A percentile compares a stretch with the other conserved stretches of the same genome.
Evolutionary conservation across 129 eudicot genomes (phyloP).

Genomic region (Lactuca sativa): DNA sequence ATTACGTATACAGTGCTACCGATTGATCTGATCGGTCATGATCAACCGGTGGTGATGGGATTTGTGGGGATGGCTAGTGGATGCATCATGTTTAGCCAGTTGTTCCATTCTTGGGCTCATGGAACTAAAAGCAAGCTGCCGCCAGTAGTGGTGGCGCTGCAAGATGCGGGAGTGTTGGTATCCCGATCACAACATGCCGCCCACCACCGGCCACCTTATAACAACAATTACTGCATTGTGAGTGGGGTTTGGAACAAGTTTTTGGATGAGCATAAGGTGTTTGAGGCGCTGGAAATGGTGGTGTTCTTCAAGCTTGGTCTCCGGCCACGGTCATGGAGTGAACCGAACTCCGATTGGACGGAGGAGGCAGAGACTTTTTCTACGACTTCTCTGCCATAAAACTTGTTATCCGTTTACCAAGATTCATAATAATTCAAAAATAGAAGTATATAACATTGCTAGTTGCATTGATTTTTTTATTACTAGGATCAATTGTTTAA

Average conservation of each 20-base stretch:
- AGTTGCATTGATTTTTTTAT: conserved; percentile 2
- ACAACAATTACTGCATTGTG: conserved; percentile 80
- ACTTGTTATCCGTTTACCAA: background rate
- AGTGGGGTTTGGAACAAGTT: conserved; percentile 80
- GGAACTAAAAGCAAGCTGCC: conserved; percentile 81
- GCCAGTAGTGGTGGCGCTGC: conserved; percentile 56
- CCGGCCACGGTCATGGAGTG: conserved; percentile 83
- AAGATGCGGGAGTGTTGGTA: conserved; percentile 64
- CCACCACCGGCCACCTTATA: conserved; percentile 79
- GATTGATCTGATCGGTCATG: conserved; percentile 42
- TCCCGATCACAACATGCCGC: conserved; percentile 66
- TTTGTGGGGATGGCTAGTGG: conserved; percentile 70
- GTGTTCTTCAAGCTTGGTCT: conserved; percentile 71
- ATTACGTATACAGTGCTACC: conserved; percentile 56
- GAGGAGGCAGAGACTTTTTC: conserved; percentile 37
- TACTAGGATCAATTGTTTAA: background rate
- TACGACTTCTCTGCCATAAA: background rate
- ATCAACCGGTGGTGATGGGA: conserved; percentile 49
- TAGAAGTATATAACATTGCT: conserved; percentile 10
- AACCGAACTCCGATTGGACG: conserved; percentile 65
- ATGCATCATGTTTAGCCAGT: conserved; percentile 95
- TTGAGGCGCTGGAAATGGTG: conserved; percentile 77
- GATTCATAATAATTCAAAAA: background rate
- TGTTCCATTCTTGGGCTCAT: conserved; percentile 95
- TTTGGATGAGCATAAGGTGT: conserved; percentile 66